A percentile compares a stretch with the other conserved stretches of the same genome.
These are phyloP conservation scores for Cryphonectria naterciae DNA, from an alignment of 2,329 filamentous ascomycete genomes.

Conservation along the genomic window DNA sequence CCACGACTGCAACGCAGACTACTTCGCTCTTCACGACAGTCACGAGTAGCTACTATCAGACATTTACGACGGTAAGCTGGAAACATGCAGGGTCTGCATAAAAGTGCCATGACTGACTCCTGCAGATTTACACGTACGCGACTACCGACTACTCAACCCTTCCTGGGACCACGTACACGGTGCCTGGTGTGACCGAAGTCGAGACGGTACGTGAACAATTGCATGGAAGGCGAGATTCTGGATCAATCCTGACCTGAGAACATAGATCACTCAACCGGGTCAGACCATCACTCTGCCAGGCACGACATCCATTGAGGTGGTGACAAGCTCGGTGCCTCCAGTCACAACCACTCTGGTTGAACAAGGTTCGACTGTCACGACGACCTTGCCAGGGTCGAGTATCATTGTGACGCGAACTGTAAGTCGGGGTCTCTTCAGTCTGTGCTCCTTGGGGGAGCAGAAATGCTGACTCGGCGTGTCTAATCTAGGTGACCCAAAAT, in stretches of 20 bases:
- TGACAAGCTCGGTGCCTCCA: conserved; percentile 31
- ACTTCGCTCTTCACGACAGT: background rate
- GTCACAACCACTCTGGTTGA: conserved; percentile 35
- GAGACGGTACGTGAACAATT: background rate
- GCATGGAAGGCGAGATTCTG: background rate
- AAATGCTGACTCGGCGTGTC: background rate
- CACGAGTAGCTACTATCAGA: conserved; percentile 9
- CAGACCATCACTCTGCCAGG: conserved; percentile 9
- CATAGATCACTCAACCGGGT: conserved; percentile 9
- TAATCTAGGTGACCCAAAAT: conserved; percentile 8
- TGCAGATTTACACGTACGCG: conserved; percentile 12
- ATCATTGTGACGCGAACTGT: conserved; percentile 30
- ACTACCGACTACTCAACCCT: conserved; percentile 17
- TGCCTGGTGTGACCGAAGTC: conserved; percentile 20
- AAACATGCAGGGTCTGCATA: background rate
- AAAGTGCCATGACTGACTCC: background rate
- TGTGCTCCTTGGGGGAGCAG: background rate
- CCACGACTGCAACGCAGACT: conserved; percentile 7
- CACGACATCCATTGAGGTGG: conserved; percentile 14
- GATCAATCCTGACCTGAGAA: background rate
- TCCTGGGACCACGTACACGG: conserved; percentile 22
- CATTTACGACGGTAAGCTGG: conserved; percentile 10
- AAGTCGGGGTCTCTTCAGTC: background rate
- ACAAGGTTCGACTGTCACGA: conserved; percentile 32
- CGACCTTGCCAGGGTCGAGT: conserved; percentile 33